Evolutionary conservation across 768 basidiomycete genomes (phyloP).

Genomic region (Termitomyces sp.): DNA sequence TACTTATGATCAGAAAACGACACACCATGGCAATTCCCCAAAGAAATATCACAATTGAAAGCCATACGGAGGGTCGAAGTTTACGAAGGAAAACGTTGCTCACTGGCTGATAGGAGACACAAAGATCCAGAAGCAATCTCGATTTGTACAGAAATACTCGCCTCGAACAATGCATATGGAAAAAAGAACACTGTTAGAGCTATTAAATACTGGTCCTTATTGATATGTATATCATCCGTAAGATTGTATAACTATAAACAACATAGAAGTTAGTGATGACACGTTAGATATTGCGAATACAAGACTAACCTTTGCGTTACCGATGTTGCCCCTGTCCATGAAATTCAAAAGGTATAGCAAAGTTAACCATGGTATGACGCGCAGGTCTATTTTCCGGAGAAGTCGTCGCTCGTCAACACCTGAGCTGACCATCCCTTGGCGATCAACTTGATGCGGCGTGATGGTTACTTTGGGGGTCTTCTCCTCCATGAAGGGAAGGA

Average conservation of each 20-base stretch:
- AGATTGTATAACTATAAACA: conserved; percentile 54
- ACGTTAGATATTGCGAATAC: not conserved
- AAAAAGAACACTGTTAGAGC: conserved; percentile 77
- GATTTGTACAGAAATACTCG: conserved; percentile 22
- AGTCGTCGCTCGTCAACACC: conserved; percentile 53
- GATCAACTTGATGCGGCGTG: conserved; percentile 33
- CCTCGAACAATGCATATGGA: conserved; percentile 70
- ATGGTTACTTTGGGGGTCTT: conserved; percentile 17
- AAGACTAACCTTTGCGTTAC: conserved; percentile 62
- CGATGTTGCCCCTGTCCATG: conserved; percentile 63
- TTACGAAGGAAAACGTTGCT: conserved; percentile 61
- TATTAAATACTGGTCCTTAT: conserved; percentile 58
- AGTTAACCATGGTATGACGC: conserved; percentile 73
- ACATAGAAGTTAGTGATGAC: not conserved
- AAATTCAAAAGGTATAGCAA: conserved; percentile 75
- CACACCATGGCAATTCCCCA: conserved; percentile 50
- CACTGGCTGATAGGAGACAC: conserved; percentile 39
- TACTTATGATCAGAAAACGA: not conserved
- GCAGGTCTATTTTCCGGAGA: conserved; percentile 58
- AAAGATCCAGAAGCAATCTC: not conserved
- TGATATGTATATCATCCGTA: conserved; percentile 53
- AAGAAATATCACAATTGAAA: conserved; percentile 44
- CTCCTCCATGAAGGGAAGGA: conserved; percentile 16
- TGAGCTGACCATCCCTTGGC: conserved; percentile 50
- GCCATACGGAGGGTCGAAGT: conserved; percentile 67